Evolutionary conservation across 441 rosid species (phyloP).

Genomic region (Metrosideros polymorpha): DNA sequence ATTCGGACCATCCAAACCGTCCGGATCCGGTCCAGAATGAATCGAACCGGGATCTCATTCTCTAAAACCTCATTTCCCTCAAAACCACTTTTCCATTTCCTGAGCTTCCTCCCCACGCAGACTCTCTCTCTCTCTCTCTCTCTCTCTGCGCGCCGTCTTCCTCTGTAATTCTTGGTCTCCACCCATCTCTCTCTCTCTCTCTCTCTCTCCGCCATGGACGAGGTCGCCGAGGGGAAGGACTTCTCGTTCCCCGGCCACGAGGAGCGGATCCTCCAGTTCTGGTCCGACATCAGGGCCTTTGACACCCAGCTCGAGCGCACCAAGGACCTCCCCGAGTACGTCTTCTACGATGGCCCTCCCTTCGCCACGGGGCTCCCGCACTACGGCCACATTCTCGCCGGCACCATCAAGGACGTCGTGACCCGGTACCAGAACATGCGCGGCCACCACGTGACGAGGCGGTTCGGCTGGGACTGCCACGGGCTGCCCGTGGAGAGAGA

Average conservation of each 20-base stretch:
- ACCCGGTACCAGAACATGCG: slow-evolving; percentile 85
- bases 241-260: slow-evolving; percentile 75
- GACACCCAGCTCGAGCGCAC: slow-evolving; percentile 60
- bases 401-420: slow-evolving; percentile 88
- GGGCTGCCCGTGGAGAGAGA: slow-evolving; percentile 93
- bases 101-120: not conserved
- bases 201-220: slow-evolving; percentile 46
- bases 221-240: slow-evolving; percentile 80
- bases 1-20: not conserved
- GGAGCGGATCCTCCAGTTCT: slow-evolving; percentile 44
- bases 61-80: not conserved
- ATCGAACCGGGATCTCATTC: not conserved
- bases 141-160: not conserved
- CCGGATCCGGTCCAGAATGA: not conserved
- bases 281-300: slow-evolving; percentile 71
- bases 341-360: slow-evolving; percentile 96
- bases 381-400: slow-evolving; percentile 95
- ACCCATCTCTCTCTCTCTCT: not conserved
- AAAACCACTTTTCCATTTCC: not conserved
- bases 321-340: slow-evolving; percentile 50
- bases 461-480: slow-evolving; percentile 99
- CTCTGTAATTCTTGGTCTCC: not conserved
- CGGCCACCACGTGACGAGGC: slow-evolving; percentile 90
- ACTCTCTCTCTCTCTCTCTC: not conserved
- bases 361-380: slow-evolving; percentile 97